phyloP scores from a whole-genome alignment of 225 moss, liverwort and hornwort species.

The Physcomitrellopsis africana region DNA sequence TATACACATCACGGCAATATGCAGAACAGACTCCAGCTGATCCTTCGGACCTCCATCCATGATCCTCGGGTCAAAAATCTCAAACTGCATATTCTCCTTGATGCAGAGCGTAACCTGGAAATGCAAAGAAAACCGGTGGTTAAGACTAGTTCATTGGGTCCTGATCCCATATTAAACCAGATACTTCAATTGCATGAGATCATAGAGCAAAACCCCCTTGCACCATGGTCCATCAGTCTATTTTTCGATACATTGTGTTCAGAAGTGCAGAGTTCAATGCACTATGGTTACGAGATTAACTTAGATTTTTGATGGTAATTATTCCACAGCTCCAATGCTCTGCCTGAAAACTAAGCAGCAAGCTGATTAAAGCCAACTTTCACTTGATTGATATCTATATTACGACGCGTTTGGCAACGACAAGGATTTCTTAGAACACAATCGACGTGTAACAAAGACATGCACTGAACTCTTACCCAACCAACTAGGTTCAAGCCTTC shows the following conservation, averaged over 20 bases:
- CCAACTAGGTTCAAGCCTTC: constrained; percentile 82
- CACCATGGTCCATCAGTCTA: neutral
- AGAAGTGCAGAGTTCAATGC: no score
- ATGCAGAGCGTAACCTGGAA: constrained; percentile 73
- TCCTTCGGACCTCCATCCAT: constrained; percentile 63
- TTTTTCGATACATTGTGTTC: neutral
- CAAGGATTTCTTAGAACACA: constrained; percentile 12
- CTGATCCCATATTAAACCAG: neutral
- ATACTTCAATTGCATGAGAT: neutral
- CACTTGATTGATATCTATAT: neutral
- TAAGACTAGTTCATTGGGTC: constrained; percentile 13
- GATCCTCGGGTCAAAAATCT: constrained; percentile 81
- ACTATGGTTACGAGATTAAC: neutral
- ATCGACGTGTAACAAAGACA: neutral
- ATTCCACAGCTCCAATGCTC: neutral
- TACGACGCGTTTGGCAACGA: neutral
- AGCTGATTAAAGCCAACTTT: neutral
- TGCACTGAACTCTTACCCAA: constrained; percentile 66
- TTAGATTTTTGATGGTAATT: neutral
- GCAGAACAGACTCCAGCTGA: constrained; percentile 82
- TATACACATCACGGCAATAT: constrained; percentile 73
- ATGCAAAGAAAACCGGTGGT: constrained; percentile 16
- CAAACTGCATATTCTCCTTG: constrained; percentile 68
- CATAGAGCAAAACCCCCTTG: neutral
- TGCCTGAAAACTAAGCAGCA: constrained; percentile 12